Evolutionary conservation across 1,284 basidiomycete species (phyloP), one percentile per base, ranked within the genome.

Genomic region (Pseudozyma hubeiensis): DNA sequence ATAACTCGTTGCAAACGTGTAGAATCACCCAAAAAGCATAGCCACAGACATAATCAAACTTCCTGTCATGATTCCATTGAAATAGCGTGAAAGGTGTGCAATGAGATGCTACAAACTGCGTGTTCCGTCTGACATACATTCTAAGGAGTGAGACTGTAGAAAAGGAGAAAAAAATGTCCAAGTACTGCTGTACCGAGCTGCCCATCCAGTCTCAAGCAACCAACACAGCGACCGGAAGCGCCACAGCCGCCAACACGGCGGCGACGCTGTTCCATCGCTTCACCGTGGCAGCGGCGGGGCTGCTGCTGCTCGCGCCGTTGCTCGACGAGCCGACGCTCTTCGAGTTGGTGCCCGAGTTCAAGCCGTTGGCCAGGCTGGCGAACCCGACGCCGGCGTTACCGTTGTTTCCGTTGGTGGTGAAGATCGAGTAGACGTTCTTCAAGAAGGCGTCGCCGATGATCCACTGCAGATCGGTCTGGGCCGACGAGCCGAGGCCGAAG

Each of bases 361-460:
- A 58, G 10, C 79, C 79, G 19, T 19, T 44, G 2, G 79, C 79
- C 24, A 83, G 58, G 34, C 70, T 48, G 1, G 81, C 81, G 40
- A 81, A 79, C 9, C 80, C 79, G 3, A 83, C 74, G 1, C 56
- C 58, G 0, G 73, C 65, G 9, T 13, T 17, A 7, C 53, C 59
- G 11, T 31, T 43, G 49, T 31, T 60, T 30, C 43, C 37, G 17
- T 51, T 48, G 29, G 70, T 72, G 24, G 68, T 64, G 33, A 80
- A 79, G 24, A 81, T 49, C 16, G 74, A 62, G 49, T 82, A 83
- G 17, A 82, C 80, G 46, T 73, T 73, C 55, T 77, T 81, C 34
- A 83, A 64, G 60, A 83, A 83, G 0, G 79, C 67, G 30, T 73
- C 78, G 31, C 81, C 81, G 0, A 82, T 62, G 41, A 83, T 79